Conservation (phyloP, 176 grass and related monocot genomes). For the Hsuehochloa calcarea region DNA sequence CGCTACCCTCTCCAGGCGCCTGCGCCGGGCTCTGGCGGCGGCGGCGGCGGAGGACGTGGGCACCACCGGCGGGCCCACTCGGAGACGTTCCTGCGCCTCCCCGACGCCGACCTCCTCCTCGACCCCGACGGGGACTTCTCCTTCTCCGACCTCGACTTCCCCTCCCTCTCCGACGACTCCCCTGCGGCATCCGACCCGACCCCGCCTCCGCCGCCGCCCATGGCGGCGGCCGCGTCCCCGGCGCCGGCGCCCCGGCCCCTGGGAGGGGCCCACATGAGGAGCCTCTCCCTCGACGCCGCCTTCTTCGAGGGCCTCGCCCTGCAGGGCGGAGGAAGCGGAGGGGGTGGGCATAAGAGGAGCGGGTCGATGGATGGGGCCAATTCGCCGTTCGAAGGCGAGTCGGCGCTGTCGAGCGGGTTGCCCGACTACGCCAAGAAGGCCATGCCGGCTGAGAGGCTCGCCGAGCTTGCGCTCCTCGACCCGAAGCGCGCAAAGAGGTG, state of each 20-base stretch:
- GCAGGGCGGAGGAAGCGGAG: slow-evolving; percentile 29
- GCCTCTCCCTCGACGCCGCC: slow-evolving; percentile 86
- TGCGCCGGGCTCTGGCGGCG: slow-evolving; percentile 20
- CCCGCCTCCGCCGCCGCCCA: slow-evolving; percentile 6
- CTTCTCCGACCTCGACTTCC: slow-evolving; percentile 93
- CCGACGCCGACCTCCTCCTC: slow-evolving; percentile 76
- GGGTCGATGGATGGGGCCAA: slow-evolving; percentile 78
- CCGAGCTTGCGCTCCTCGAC: slow-evolving; percentile 82
- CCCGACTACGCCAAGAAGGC: slow-evolving; percentile 96
- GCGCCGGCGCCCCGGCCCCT: slow-evolving; percentile 31
- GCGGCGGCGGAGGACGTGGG: slow-evolving; percentile 1
- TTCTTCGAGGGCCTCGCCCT: slow-evolving; percentile 73
- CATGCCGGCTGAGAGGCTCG: slow-evolving; percentile 71
- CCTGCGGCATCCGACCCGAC: slow-evolving; percentile 47
- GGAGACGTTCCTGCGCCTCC: slow-evolving; percentile 75
- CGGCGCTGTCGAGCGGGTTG: slow-evolving; percentile 32
- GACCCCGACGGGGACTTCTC: slow-evolving; percentile 82
- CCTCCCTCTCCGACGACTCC: slow-evolving; percentile 86
- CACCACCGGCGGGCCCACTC: slow-evolving; percentile 85
- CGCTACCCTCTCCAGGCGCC: slow-evolving; percentile 42
- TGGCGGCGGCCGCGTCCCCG: neutral
- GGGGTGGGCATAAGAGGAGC: slow-evolving; percentile 58
- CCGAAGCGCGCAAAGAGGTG: slow-evolving; percentile 97
- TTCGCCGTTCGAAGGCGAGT: slow-evolving; percentile 74
- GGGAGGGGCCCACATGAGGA: slow-evolving; percentile 47